Percentiles rank a stretch among this genome's conserved stretches.
Conservation (phyloP, 768 basidiomycete species). For the Leccinum rimulosum region DNA sequence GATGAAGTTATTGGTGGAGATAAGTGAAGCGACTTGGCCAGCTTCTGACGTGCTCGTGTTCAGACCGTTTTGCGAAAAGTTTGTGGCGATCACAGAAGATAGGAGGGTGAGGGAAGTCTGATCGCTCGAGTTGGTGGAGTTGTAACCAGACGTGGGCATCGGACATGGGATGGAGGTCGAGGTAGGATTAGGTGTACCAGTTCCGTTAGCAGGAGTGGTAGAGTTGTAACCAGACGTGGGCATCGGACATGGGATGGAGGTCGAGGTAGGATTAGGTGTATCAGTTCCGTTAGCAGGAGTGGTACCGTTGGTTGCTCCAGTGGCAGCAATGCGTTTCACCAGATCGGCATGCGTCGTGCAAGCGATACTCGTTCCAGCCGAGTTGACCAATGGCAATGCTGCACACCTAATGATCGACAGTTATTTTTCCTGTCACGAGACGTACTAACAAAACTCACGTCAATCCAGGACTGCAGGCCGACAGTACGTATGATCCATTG, state of each 20-base stretch:
- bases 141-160: conserved; percentile 5
- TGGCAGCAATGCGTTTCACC: conserved; percentile 45
- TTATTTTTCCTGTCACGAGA: not conserved
- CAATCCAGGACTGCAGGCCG: conserved; percentile 19
- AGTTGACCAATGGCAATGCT: conserved; percentile 51
- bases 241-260: not conserved
- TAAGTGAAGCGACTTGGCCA: conserved; percentile 56
- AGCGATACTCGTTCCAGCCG: conserved; percentile 47
- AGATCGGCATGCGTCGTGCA: conserved; percentile 51
- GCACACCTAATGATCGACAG: conserved; percentile 14
- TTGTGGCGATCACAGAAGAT: conserved; percentile 49
- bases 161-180: not conserved
- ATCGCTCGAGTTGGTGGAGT: conserved; percentile 18
- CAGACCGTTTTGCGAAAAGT: conserved; percentile 55
- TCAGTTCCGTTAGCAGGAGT: conserved; percentile 16
- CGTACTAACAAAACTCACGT: conserved; percentile 8
- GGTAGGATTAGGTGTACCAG: conserved; percentile 16
- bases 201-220: conserved; percentile 19
- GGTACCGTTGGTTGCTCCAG: conserved; percentile 22
- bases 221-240: conserved; percentile 6
- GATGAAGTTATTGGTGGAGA: conserved; percentile 73
- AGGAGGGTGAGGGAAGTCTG: conserved; percentile 39
- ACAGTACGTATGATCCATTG: conserved; percentile 36
- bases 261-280: conserved; percentile 15
- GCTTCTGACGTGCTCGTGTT: conserved; percentile 24